Conservation (phyloP, 352 stramenopile genomes). For the Pythium aquatile region DNA sequence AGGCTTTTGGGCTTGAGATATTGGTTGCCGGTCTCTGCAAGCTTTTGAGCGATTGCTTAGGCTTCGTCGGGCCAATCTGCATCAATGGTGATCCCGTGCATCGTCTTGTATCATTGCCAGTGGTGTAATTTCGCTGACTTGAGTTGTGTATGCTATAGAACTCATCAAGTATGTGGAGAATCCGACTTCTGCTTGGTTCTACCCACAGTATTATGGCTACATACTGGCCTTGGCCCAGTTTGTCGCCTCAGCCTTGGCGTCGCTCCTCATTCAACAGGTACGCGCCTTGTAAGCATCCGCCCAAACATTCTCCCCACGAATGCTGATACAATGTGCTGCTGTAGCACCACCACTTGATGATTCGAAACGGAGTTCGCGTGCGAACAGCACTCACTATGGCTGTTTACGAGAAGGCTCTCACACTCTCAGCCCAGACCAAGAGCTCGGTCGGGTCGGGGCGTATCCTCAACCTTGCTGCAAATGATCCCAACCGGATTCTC, state of each 20-base stretch:
- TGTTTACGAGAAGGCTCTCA: conserved; percentile 59
- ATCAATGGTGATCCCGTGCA: conserved; percentile 33
- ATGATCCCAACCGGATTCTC: conserved; percentile 91
- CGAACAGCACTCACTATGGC: conserved; percentile 64
- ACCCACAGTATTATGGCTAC: conserved; percentile 49
- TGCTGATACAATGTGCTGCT: not conserved
- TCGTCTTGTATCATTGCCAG: not conserved
- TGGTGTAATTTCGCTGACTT: not conserved
- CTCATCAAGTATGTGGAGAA: conserved; percentile 72
- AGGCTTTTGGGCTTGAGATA: conserved; percentile 89
- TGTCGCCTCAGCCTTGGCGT: conserved; percentile 42
- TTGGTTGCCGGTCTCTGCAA: conserved; percentile 87
- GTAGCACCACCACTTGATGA: conserved; percentile 58
- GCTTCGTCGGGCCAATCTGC: conserved; percentile 89
- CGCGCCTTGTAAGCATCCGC: not conserved
- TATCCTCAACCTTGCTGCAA: conserved; percentile 93
- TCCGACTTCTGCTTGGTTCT: conserved; percentile 41
- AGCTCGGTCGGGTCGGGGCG: conserved; percentile 60
- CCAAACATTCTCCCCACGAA: not conserved
- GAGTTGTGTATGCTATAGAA: conserved; percentile 8
- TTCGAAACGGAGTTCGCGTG: conserved; percentile 60
- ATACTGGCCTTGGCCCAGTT: conserved; percentile 48
- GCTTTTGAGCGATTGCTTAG: conserved; percentile 86
- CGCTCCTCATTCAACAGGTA: conserved; percentile 59
- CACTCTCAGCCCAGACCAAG: conserved; percentile 59